Percentiles rank a stretch among this genome's conserved stretches.
phyloP scores from a whole-genome alignment of 305 asterid species.

The Coffea humblotiana region DNA sequence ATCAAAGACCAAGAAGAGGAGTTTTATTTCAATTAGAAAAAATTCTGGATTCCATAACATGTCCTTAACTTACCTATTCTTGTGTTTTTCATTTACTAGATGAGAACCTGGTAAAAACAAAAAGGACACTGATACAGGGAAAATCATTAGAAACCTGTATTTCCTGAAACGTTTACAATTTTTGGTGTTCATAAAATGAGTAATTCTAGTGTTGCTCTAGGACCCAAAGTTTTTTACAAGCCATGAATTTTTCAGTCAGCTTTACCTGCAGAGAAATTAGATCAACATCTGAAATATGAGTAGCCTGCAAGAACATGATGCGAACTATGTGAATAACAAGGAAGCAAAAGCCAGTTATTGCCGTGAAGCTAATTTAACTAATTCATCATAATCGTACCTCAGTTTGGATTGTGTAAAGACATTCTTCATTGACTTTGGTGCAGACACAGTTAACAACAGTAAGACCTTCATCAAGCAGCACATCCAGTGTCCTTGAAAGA shows the following conservation, averaged over 20 bases:
- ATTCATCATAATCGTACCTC: constrained; percentile 17
- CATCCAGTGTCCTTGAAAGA: constrained; percentile 34
- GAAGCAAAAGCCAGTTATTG: neutral
- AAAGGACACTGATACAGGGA: neutral
- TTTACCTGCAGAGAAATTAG: constrained; percentile 24
- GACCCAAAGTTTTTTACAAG: constrained; percentile 6
- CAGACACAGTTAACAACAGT: constrained; percentile 29
- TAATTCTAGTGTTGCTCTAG: neutral
- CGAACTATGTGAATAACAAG: neutral
- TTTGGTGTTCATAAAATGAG: neutral
- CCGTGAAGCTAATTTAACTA: neutral
- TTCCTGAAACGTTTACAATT: neutral
- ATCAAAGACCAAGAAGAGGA: neutral
- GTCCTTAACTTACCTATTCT: too few relatives aligned
- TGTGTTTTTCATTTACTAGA: neutral
- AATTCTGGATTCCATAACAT: neutral
- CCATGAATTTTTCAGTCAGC: constrained; percentile 13
- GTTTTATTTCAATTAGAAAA: neutral
- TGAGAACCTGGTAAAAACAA: neutral
- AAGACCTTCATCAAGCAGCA: constrained; percentile 31
- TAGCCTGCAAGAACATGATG: constrained; percentile 9
- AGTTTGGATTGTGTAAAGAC: constrained; percentile 35
- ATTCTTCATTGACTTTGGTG: constrained; percentile 20
- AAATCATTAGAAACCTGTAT: neutral
- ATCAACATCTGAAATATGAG: constrained; percentile 8